These are phyloP conservation scores for Ampelocalamus luodianensis DNA, from an alignment of 176 grass and related monocot genomes.

Conservation along the genomic window DNA sequence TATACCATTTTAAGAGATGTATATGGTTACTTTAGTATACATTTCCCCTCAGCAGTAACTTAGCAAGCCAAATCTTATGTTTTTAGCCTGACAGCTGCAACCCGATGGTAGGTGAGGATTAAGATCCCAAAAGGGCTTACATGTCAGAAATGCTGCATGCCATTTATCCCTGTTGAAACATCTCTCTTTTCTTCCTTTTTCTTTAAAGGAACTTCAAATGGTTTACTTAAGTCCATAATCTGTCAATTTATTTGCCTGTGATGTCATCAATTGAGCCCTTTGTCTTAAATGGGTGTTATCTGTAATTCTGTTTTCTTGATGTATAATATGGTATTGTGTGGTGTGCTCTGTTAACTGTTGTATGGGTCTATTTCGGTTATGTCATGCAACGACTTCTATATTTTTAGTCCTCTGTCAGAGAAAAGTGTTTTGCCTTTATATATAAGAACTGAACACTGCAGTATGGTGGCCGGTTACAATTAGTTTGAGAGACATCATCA, in stretches of 20 bases:
- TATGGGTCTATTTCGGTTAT: constrained; percentile 12
- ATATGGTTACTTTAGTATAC: not conserved
- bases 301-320: constrained; percentile 27
- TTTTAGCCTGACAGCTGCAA: not conserved
- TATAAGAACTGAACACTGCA: not conserved
- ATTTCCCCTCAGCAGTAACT: not conserved
- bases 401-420: constrained; percentile 27
- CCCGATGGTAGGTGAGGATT: not conserved
- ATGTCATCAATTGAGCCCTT: not conserved
- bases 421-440: not conserved
- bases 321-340: constrained; percentile 18
- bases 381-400: constrained; percentile 1
- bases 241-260: not conserved
- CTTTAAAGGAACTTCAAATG: constrained; percentile 21
- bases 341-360: constrained; percentile 3
- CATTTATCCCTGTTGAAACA: constrained; percentile 28
- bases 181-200: not conserved
- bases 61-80: not conserved
- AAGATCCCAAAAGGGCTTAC: constrained; percentile 15
- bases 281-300: not conserved
- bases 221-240: not conserved
- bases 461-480: not conserved
- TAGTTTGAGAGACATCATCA: constrained; percentile 2
- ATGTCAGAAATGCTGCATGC: constrained; percentile 27
- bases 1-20: constrained; percentile 1